Base-by-base conservation (phyloP, 805 yeast genomes). In the Lipomyces starkeyi region DNA sequence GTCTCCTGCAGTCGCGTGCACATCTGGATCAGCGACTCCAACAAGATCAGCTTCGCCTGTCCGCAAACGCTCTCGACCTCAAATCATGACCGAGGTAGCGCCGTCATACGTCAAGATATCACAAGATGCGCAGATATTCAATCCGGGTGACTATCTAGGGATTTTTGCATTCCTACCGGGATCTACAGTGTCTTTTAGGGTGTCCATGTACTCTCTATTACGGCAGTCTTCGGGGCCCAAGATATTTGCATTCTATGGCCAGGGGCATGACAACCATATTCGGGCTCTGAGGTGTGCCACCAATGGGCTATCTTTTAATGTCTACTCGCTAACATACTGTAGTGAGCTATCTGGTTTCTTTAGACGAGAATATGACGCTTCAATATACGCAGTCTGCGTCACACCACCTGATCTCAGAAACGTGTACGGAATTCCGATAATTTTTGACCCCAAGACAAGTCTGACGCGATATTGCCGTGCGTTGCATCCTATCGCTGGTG, bases 401-500 rank as follows among this genome's bases (percentile, higher is more conserved):
- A 37, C 63, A 25, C 43, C 60, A 8, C 71, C 71, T n/a, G 58
- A n/a, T 6, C 25, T 49, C 40, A 49, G 27, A 17, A 69, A 67
- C 49, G 56, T 35, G 3, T 57, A 56, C 35, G 35, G 35, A 13
- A 34, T 69, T 11, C 72, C 72, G 20, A 25, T 69, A 1, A 17
- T 69, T 17, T 54, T 32, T 43, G 72, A 69, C 40, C 43, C 66
- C n/a, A 60, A 59, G 43, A 63, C 71, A 17, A 55, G 49, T 8
- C 58, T 69, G 25, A 69, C 72, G 13, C 58, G 65, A 25, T 53
- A 60, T 29, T 65, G 71, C 17, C 63, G 72, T 25, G 72, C 72
- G 13, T 61, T 70, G 17, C 71, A 70, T 53, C 73, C 73, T 14
- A 57, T 65, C n/a, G 67, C 70, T 13, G 73, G 73, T 32, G 73